Conservation (phyloP, 345 rosid species). For the Carallia brachiata region DNA sequence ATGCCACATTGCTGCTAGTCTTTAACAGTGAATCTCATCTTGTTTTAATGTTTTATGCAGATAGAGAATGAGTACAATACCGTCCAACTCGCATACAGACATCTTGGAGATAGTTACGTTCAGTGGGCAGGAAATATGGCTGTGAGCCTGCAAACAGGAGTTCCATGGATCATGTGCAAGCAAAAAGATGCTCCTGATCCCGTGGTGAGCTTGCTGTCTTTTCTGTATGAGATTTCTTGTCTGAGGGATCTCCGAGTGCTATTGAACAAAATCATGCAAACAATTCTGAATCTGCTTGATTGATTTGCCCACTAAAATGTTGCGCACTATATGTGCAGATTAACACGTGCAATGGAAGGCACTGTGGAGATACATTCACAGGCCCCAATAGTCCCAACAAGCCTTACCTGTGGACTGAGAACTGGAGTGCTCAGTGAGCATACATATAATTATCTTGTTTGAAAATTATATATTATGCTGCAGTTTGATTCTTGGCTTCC, state of each 20-base stretch:
- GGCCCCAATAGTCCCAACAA: slow-evolving; percentile 90
- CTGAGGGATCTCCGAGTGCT: neutral
- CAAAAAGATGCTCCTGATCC: slow-evolving; percentile 82
- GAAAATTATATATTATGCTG: neutral
- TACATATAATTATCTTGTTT: neutral
- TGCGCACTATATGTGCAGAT: slow-evolving; percentile 15
- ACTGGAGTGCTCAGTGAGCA: slow-evolving; percentile 94
- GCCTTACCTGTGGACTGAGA: slow-evolving; percentile 92
- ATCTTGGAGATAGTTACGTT: slow-evolving; percentile 55
- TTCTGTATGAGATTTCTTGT: neutral
- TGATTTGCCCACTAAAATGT: neutral
- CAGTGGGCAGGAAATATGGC: slow-evolving; percentile 78
- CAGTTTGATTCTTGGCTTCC: neutral
- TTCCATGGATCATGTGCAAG: slow-evolving; percentile 98
- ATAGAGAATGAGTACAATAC: slow-evolving; percentile 89
- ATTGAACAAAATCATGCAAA: neutral
- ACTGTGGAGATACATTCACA: slow-evolving; percentile 88
- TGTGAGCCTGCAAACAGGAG: slow-evolving; percentile 45
- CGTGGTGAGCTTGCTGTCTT: slow-evolving; percentile 40
- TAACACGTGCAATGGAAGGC: slow-evolving; percentile 95
- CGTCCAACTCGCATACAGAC: slow-evolving; percentile 60
- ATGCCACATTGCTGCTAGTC: neutral
- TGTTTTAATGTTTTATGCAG: slow-evolving; percentile 28
- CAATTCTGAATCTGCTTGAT: neutral
- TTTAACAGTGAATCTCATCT: neutral